phyloP scores from a whole-genome alignment of 495 filamentous ascomycete species.

The Tuber aestivum region DNA sequence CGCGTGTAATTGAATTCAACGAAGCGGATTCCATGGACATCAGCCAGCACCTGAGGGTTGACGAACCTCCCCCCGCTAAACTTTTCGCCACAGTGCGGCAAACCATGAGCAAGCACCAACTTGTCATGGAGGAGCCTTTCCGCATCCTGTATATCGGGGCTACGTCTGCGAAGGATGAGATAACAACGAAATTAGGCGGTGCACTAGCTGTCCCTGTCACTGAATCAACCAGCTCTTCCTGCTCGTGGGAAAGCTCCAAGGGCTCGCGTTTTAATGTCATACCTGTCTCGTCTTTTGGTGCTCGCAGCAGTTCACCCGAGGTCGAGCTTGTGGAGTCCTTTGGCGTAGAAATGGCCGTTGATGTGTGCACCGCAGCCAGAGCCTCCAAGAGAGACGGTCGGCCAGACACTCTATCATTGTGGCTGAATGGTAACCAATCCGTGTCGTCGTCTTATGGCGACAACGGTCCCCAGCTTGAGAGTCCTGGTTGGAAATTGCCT shows the following conservation, averaged over 20 bases:
- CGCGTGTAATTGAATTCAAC: slow-evolving; percentile 56
- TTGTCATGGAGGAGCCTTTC: slow-evolving; percentile 61
- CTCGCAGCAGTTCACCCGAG: slow-evolving; percentile 56
- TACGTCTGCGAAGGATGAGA: slow-evolving; percentile 57
- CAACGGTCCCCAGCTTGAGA: slow-evolving; percentile 49
- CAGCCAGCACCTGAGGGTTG: slow-evolving; percentile 41
- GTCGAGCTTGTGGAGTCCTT: slow-evolving; percentile 67
- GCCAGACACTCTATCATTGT: slow-evolving; percentile 51
- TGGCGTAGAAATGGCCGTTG: slow-evolving; percentile 63
- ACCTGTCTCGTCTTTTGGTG: slow-evolving; percentile 64
- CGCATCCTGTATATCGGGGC: slow-evolving; percentile 65
- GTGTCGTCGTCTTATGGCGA: slow-evolving; percentile 47
- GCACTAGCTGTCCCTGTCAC: slow-evolving; percentile 54
- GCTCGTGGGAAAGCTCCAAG: slow-evolving; percentile 46
- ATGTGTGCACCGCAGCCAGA: slow-evolving; percentile 59
- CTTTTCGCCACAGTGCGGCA: slow-evolving; percentile 60
- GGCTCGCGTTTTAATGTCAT: slow-evolving; percentile 65
- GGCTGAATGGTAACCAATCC: slow-evolving; percentile 55
- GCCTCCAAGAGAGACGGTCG: slow-evolving; percentile 46
- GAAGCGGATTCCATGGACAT: slow-evolving; percentile 51
- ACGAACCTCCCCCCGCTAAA: slow-evolving; percentile 34
- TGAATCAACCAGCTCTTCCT: slow-evolving; percentile 47
- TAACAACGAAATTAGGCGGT: slow-evolving; percentile 68
- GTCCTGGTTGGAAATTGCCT: slow-evolving; percentile 59
- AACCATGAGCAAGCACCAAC: slow-evolving; percentile 61